phyloP scores from a whole-genome alignment of 345 rosid species.

The Punica granatum region DNA sequence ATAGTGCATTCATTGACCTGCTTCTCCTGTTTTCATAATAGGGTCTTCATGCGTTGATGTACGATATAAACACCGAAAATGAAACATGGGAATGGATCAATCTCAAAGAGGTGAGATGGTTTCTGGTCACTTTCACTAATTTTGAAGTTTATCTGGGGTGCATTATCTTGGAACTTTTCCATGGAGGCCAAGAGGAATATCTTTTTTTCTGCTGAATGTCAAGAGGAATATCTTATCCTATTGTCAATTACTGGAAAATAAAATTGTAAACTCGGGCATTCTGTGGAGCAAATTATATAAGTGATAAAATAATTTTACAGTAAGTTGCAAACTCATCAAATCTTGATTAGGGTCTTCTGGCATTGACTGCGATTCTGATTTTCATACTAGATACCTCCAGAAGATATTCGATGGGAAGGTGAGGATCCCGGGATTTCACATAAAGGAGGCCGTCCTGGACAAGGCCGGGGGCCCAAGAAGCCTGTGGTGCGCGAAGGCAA shows the following conservation, averaged over 20 bases:
- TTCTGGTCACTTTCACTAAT: neutral
- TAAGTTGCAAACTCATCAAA: neutral
- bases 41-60: slow-evolving; percentile 93
- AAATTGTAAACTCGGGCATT: neutral
- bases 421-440: slow-evolving; percentile 62
- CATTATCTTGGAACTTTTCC: neutral
- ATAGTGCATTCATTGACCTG: slow-evolving; percentile 16
- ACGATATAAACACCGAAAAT: slow-evolving; percentile 61
- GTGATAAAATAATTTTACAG: neutral
- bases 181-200: too few species aligned
- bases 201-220: too few species aligned
- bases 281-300: too few species aligned
- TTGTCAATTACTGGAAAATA: neutral
- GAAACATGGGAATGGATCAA: slow-evolving; percentile 98
- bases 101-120: slow-evolving; percentile 75
- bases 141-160: neutral
- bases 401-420: slow-evolving; percentile 88
- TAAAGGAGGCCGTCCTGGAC: slow-evolving; percentile 73
- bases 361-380: neutral
- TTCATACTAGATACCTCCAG: slow-evolving; percentile 62
- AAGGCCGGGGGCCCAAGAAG: slow-evolving; percentile 69
- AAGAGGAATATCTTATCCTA: neutral
- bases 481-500: slow-evolving; percentile 60
- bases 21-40: slow-evolving; percentile 22
- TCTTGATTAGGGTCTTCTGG: neutral